Evolutionary conservation across 2,329 filamentous ascomycete species (phyloP).

Genomic region (Geosmithia putterillii): DNA sequence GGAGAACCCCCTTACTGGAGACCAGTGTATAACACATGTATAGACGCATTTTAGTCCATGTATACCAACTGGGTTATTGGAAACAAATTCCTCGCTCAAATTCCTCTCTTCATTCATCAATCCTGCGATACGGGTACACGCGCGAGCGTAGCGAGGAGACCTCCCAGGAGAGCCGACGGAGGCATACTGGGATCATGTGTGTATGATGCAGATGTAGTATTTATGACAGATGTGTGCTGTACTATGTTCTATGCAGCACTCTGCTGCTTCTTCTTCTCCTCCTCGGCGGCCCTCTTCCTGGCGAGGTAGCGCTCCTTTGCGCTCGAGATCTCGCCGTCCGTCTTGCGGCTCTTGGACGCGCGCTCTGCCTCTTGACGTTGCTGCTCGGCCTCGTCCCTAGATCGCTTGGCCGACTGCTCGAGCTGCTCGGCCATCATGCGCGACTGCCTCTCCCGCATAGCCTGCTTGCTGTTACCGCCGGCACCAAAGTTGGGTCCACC

Average conservation of each 20-base stretch:
- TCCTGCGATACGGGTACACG: no score
- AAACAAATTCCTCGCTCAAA: no score
- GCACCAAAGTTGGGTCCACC: constrained; percentile 25
- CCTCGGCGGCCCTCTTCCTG: constrained; percentile 62
- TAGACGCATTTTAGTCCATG: no score
- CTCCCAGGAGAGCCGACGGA: no score
- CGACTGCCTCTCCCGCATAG: constrained; percentile 63
- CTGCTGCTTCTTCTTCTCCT: constrained; percentile 37
- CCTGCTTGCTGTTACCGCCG: constrained; percentile 51
- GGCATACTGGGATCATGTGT: no score
- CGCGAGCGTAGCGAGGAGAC: no score
- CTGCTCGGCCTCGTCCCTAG: constrained; percentile 54
- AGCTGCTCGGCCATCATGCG: constrained; percentile 71
- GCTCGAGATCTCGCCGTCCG: constrained; percentile 60
- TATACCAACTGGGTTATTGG: no score
- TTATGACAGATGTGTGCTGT: no score
- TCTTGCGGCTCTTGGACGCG: constrained; percentile 66
- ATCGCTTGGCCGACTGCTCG: constrained; percentile 59
- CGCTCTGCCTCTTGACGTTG: constrained; percentile 51
- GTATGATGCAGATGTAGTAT: no score
- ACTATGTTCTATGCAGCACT: not conserved
- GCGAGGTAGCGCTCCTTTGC: constrained; percentile 72
- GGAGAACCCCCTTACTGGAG: no score
- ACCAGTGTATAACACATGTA: no score
- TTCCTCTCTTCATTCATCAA: no score